Evolutionary conservation across 1,284 basidiomycete genomes (phyloP).

Genomic region (Taiwanofungus camphoratus): DNA sequence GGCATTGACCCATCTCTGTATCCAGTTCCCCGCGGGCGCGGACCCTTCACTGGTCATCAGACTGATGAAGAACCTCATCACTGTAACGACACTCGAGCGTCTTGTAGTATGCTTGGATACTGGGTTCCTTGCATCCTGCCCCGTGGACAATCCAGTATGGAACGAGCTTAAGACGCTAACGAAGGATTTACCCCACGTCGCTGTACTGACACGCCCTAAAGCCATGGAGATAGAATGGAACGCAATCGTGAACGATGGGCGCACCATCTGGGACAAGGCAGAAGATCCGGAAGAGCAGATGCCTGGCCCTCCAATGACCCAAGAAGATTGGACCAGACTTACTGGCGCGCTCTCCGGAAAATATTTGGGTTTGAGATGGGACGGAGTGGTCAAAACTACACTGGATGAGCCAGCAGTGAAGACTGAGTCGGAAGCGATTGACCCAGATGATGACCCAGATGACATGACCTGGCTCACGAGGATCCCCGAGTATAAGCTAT

Average conservation of each 20-base stretch:
- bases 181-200: background rate
- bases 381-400: no score
- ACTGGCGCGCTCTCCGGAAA: no score
- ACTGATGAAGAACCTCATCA: background rate
- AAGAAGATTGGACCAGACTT: no score
- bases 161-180: background rate
- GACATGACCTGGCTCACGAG: no score
- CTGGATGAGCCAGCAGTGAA: no score
- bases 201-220: background rate
- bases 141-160: background rate
- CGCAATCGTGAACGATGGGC: background rate
- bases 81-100: background rate
- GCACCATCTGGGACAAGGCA: background rate
- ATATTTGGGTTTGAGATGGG: no score
- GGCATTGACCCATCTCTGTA: background rate
- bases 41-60: background rate
- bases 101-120: background rate
- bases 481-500: no score
- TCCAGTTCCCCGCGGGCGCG: background rate
- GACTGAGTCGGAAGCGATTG: no score
- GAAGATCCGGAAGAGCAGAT: no score
- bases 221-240: background rate
- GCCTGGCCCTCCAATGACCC: no score
- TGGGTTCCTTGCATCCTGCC: background rate
- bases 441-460: no score